Conservation (phyloP, 768 basidiomycete species). For the Hypholoma sublateritium region DNA sequence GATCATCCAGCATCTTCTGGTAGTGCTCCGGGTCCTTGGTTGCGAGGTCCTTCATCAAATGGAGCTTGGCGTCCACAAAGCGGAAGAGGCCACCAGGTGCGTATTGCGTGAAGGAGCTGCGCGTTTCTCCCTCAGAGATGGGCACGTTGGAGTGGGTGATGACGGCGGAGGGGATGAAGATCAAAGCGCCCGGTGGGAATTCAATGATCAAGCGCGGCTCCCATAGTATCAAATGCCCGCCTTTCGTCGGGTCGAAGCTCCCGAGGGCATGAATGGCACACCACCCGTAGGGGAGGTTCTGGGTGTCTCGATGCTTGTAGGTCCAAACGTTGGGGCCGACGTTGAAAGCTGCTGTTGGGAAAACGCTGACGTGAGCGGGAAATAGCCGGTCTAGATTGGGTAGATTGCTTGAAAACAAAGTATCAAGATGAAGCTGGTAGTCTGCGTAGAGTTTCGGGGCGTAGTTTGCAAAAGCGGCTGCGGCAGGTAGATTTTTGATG, state of each 20-base stretch:
- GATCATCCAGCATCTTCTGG: no score
- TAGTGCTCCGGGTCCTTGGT: no score
- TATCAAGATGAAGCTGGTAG: background rate
- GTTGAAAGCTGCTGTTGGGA: conserved; percentile 10
- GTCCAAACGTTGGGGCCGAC: conserved; percentile 8
- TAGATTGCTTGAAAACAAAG: background rate
- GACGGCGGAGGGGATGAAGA: conserved; percentile 16
- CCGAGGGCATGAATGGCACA: conserved; percentile 11
- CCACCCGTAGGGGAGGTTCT: conserved; percentile 6
- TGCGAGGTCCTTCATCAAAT: no score
- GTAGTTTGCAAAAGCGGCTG: conserved; percentile 1
- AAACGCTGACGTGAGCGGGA: background rate
- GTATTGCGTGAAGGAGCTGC: conserved; percentile 27
- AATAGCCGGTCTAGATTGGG: conserved; percentile 1
- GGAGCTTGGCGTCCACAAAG: conserved; percentile 20
- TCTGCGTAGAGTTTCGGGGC: conserved; percentile 1
- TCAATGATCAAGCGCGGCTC: conserved; percentile 21
- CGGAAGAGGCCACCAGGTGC: conserved; percentile 23
- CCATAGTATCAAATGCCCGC: conserved; percentile 28
- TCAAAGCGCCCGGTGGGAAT: conserved; percentile 1
- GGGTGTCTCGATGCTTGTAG: conserved; percentile 5
- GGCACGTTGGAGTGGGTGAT: conserved; percentile 21
- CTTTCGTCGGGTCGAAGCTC: conserved; percentile 16
- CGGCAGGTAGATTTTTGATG: background rate
- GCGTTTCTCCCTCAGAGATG: conserved; percentile 13